Evolutionary conservation across 2,329 filamentous ascomycete genomes (phyloP), one percentile per base, ranked within the genome.

Genomic region (Aspergillus floridensis): DNA sequence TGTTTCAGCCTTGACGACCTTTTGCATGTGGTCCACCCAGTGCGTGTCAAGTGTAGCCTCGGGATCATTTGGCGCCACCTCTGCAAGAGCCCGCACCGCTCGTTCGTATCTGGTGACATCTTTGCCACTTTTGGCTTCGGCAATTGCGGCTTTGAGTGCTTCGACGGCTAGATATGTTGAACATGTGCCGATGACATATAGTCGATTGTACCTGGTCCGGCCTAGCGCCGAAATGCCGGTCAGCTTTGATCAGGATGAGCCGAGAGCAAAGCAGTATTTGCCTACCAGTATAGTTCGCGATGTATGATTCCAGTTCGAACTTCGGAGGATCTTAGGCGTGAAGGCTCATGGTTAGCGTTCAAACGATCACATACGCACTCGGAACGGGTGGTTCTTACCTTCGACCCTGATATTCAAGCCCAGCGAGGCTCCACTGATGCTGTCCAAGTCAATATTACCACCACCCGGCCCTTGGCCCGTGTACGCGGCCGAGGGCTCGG

Each of bases 241-340:
- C 26, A 58, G 54, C 59, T 29, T 64, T 14, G 54, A 29, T 7
- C 8, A 44, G 16, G 3, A 46, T 32, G 4, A 29, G 7, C 2
- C 2, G 6, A 48, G 12, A 14, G 26, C 8, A n/a, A 19, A 32
- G 38, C 10, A 5, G 12, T 0, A 5, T 52, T 55, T 5, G 65
- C 79, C 49, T 77, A 93, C 93, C 92, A 72, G 81, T 83, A 76
- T 98, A 99, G 72, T 97, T 96, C 65, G 88, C 84, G 53, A 96
- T 89, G 76, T 97, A 98, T 41, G 89, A 86, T 62, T 97, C 92
- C 47, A 99, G 84, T 69, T 98, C 95, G 67, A 98, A 88, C 72
- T 93, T 96, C 10, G 93, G 93, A 6, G 85, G 77, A 51, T 92
- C 91, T 93, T 35, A 12, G 12, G 52, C 48, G 10, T 41, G 26